Evolutionary conservation across 2,329 filamentous ascomycete species (phyloP), one percentile per base, ranked within the genome.

Genomic region (Trichoderma pleuroti): DNA sequence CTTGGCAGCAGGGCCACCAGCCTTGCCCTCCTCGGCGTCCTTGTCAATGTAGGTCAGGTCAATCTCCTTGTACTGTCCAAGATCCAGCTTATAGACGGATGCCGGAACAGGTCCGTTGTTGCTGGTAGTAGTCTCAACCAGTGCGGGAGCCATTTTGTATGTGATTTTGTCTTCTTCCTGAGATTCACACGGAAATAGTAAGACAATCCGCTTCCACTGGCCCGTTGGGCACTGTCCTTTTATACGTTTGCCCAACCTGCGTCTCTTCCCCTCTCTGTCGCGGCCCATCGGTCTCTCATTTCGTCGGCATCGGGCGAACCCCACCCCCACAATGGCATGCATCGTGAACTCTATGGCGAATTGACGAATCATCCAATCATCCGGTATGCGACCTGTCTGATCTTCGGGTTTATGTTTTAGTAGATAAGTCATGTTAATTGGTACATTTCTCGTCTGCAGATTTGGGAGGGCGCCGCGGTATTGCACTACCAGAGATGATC

Each of bases 61-160:
- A 52, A 78, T 75, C 39, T 78, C 77, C 72, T 79, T 79, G 74
- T 79, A 79, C 52, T 76, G 74, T 39, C 75, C 77, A 14, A 77
- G 71, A 21, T 76, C 72, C 18, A 79, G 68, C 71, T 74, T 78
- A 70, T 75, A 75, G 1, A 71, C 68, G 3, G 70, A 26, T 2
- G n/a, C 36, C 30, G 73, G 57, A 39, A 68, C 24, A 14, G 70
- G 28, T 39, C 72, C 69, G 52, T 73, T 62, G 52, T 70, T 70
- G 61, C 57, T 72, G 28, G 70, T n/a, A 61, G 62, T 39, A 60
- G 70, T 74, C 36, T 73, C 65, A 34, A 73, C 70, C 30, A 75
- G 68, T n/a, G 76, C 74, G 6, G 74, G 74, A 10, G 76, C 75
- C 76, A 77, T 76, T 57, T 36, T 72, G 39, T 69, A 54, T 56